phyloP scores from a whole-genome alignment of 1,284 basidiomycete genomes.

The Farysia itapuensis region DNA sequence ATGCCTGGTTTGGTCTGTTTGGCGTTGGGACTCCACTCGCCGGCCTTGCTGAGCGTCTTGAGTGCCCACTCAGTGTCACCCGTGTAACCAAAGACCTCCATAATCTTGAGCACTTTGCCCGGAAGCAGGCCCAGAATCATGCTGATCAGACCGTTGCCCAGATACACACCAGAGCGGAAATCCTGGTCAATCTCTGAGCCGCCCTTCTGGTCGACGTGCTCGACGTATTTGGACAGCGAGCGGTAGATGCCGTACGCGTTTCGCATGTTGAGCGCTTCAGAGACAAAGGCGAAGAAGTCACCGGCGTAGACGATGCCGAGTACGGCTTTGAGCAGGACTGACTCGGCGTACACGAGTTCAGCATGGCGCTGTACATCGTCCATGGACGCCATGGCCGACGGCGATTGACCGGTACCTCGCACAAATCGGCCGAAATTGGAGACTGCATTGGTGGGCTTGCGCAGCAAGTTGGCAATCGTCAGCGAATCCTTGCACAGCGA shows the following conservation, averaged over 20 bases:
- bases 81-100: constrained; percentile 59
- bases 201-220: constrained; percentile 48
- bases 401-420: constrained; percentile 50
- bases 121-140: constrained; percentile 58
- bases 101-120: constrained; percentile 57
- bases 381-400: constrained; percentile 47
- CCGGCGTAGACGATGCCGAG: constrained; percentile 57
- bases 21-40: constrained; percentile 41
- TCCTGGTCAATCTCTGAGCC: constrained; percentile 44
- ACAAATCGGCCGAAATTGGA: constrained; percentile 55
- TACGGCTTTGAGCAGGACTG: constrained; percentile 53
- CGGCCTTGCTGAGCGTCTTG: constrained; percentile 46
- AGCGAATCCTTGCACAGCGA: constrained; percentile 56
- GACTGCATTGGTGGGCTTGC: constrained; percentile 46
- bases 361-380: constrained; percentile 54
- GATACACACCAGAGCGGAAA: constrained; percentile 56
- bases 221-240: constrained; percentile 55
- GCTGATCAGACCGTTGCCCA: constrained; percentile 57
- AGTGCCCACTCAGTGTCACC: constrained; percentile 50
- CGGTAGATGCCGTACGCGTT: constrained; percentile 58
- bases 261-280: constrained; percentile 58
- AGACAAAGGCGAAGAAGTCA: constrained; percentile 56
- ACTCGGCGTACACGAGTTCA: constrained; percentile 56
- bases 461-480: constrained; percentile 47
- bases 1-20: constrained; percentile 32